Evolutionary conservation across 139 green algal species (phyloP), one percentile per base, ranked within the genome.

Genomic region (Astrephomene gubernaculifera): DNA sequence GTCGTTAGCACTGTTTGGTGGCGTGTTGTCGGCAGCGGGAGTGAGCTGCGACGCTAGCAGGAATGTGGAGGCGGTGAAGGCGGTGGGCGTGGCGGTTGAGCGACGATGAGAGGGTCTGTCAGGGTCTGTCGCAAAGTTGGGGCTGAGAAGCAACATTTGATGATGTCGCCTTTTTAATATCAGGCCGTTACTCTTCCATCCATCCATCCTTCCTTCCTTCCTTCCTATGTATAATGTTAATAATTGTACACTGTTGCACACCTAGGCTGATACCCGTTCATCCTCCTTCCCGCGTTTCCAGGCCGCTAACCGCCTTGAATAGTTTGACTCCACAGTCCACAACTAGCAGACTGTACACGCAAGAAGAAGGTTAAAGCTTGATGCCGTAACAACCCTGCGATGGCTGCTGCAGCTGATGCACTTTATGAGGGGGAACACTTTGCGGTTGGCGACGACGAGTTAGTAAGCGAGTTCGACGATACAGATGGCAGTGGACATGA

Each of bases 381-480:
- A n/a, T n/a, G n/a, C n/a, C n/a, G n/a, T n/a, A n/a, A n/a, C n/a
- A n/a, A n/a, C n/a, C n/a, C n/a, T n/a, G n/a, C n/a, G 65, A 45
- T 35, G 45, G 65, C 65, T 49, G 65, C 65, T 1, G 41, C 68
- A 54, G 36, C 61, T 41, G 61, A 29, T 29, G 19, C 61, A 17
- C 4, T 24, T 31, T 65, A 21, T 53, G 68, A 19, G 25, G 39
- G n/a, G n/a, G 8, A 78, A 10, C 31, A 67, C 12, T 83, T 64
- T 33, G 76, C 76, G 19, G 29, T 83, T 1, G 72, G 76, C n/a
- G 76, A 83, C 43, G 76, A 83, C 60, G 76, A 57, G 7, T 83
- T 60, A 29, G 72, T 83, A 9, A 73, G 60, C 76, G 76, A 83
- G 10, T 57, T 44, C 27, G 29, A 41, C 7, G 43, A 54, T 2